Evolutionary conservation across 148 eudicot species (phyloP).

Genomic region (Mesembryanthemum crystallinum): DNA sequence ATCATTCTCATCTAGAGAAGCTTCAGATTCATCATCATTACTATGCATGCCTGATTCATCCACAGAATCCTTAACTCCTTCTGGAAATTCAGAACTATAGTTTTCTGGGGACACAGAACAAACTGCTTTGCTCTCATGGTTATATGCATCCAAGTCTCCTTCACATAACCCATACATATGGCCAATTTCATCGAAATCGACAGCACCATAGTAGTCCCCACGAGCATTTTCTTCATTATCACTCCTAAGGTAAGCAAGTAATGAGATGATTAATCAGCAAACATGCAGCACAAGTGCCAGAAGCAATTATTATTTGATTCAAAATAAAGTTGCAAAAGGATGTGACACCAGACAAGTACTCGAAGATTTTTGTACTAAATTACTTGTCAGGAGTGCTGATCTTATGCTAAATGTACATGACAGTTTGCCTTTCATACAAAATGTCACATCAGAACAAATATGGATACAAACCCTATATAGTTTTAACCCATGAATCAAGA

Average conservation of each 20-base stretch:
- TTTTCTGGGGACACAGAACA: slow-evolving; percentile 34
- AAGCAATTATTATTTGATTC: background rate
- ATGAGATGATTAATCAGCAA: background rate
- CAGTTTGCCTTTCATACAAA: background rate
- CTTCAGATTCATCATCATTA: slow-evolving; percentile 55
- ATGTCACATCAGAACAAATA: background rate
- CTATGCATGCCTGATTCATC: slow-evolving; percentile 41
- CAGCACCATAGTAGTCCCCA: slow-evolving; percentile 49
- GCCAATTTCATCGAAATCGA: slow-evolving; percentile 47
- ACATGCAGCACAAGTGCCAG: background rate
- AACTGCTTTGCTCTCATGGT: slow-evolving; percentile 40
- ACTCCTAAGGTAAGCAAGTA: slow-evolving; percentile 42
- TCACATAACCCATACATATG: slow-evolving; percentile 43
- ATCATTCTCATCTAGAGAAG: slow-evolving; percentile 53
- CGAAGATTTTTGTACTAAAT: background rate
- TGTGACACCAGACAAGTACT: slow-evolving; percentile 2
- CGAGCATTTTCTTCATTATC: slow-evolving; percentile 52
- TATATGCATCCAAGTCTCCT: slow-evolving; percentile 47
- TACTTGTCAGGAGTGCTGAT: slow-evolving; percentile 1
- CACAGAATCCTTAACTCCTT: slow-evolving; percentile 39
- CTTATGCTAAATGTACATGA: background rate
- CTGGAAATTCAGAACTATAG: slow-evolving; percentile 42
- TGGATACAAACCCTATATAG: background rate
- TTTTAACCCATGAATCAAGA: too few species aligned
- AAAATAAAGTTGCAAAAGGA: background rate